Conservation (phyloP, 1,139 yeast species). For the Blastobotrys proliferans region DNA sequence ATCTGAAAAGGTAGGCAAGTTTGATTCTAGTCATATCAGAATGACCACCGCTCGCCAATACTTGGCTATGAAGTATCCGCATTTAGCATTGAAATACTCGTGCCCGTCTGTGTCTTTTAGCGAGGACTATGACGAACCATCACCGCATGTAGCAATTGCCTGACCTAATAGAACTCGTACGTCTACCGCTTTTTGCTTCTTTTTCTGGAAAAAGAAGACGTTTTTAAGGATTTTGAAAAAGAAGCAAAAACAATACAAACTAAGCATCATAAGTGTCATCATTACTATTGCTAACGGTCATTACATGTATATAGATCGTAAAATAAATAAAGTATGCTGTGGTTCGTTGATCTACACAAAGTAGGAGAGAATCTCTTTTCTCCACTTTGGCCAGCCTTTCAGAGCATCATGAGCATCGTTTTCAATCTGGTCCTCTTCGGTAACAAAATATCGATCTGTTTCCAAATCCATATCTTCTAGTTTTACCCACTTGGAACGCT, state of each 20-base stretch:
- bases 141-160: no score
- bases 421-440: conserved; percentile 45
- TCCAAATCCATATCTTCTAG: conserved; percentile 59
- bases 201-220: no score
- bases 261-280: background rate
- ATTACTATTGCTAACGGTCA: background rate
- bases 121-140: no score
- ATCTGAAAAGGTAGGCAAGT: conserved; percentile 1
- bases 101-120: background rate
- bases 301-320: no score
- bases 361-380: conserved; percentile 35
- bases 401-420: conserved; percentile 41
- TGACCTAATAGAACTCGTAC: no score
- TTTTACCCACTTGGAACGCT: conserved; percentile 46
- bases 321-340: no score
- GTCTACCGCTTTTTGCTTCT: no score
- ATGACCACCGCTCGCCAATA: conserved; percentile 12
- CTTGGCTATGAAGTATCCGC: conserved; percentile 1
- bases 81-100: no score
- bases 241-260: no score
- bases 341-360: conserved; percentile 28
- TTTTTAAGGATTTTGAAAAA: no score
- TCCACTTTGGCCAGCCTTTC: conserved; percentile 36
- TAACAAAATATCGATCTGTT: conserved; percentile 51
- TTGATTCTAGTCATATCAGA: conserved; percentile 11